Base-by-base conservation (phyloP, 1,139 yeast species). In the Debaryomyces fabryi region DNA sequence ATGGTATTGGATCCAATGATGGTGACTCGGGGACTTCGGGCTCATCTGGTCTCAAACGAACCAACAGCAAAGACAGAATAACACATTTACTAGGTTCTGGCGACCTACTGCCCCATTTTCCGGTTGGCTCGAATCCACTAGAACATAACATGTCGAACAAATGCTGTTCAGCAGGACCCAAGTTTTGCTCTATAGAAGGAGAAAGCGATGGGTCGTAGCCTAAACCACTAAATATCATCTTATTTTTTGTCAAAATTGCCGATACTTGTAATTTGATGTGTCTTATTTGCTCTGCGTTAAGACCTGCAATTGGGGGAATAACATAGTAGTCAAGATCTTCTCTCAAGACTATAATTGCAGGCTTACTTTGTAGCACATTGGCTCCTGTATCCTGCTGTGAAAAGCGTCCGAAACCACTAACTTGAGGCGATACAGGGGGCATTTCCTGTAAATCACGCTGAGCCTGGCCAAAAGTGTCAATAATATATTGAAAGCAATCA, bases 291-390 rank as follows among this genome's bases (percentile, higher is more conserved):
- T 77, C 82, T 25, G 67, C 68, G 46, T 64, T 59, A 42, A 82
- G 67, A 1, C 86, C 86, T 3, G 73, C 64, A 7, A 69, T 65
- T 2, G 92, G 90, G 0, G 97, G 96, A 24, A 93, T 84, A 50
- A 96, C 89, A 67, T 92, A 95, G 68, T 82, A 95, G 64, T 95
- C 99, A 56, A 95, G 76, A 65, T 95, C 99, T 66, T 95, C 99
- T 52, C 97, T 77, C 49, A 95, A 75, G 3, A 93, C 97, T 51
- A 95, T 91, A 41, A 95, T 86, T 0, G 97, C 90, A 0, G 99
- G 98, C 58, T 90, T 87, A 49, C 83, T 84, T 57, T 82, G 84
- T 52, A 92, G 72, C 3, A 89, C 82, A 47, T 83, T 67, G 13
- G 64, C 59, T 10, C 52, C 54, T 3, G 59, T 57, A 39, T 74